These are phyloP conservation scores for Globisporangium alternatum DNA, from an alignment of 352 stramenopile species.

Conservation along the genomic window DNA sequence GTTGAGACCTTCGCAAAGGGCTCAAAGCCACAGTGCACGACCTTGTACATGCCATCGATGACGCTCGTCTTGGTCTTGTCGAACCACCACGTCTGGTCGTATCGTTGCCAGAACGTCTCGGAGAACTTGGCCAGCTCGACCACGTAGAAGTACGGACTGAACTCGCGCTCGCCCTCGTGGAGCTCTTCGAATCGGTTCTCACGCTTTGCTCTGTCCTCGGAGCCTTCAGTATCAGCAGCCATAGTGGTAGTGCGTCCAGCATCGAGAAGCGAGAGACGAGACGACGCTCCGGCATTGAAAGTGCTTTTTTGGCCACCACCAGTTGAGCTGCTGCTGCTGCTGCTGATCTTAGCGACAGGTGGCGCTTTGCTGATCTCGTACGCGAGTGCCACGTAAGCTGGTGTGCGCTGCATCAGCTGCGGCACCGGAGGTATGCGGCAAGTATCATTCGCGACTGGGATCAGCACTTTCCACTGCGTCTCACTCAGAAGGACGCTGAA, in stretches of 20 bases:
- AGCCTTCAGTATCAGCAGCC: not conserved
- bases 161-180: constrained; percentile 31
- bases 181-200: constrained; percentile 24
- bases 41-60: constrained; percentile 60
- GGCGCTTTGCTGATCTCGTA: constrained; percentile 9
- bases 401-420: constrained; percentile 20
- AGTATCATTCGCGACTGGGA: constrained; percentile 28
- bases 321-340: not conserved
- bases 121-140: constrained; percentile 66
- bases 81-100: constrained; percentile 82
- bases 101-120: constrained; percentile 69
- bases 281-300: not conserved
- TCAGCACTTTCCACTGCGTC: constrained; percentile 20
- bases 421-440: constrained; percentile 11
- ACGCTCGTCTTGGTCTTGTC: constrained; percentile 68
- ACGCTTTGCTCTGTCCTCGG: not conserved
- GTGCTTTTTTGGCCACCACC: not conserved
- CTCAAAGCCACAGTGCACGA: constrained; percentile 46
- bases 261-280: not conserved
- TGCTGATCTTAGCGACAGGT: not conserved
- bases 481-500: constrained; percentile 19
- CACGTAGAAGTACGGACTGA: constrained; percentile 54
- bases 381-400: constrained; percentile 22
- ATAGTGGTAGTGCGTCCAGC: not conserved
- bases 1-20: constrained; percentile 38